Conservation (phyloP, 352 stramenopile species). For the Globisporangium cederbergense region DNA sequence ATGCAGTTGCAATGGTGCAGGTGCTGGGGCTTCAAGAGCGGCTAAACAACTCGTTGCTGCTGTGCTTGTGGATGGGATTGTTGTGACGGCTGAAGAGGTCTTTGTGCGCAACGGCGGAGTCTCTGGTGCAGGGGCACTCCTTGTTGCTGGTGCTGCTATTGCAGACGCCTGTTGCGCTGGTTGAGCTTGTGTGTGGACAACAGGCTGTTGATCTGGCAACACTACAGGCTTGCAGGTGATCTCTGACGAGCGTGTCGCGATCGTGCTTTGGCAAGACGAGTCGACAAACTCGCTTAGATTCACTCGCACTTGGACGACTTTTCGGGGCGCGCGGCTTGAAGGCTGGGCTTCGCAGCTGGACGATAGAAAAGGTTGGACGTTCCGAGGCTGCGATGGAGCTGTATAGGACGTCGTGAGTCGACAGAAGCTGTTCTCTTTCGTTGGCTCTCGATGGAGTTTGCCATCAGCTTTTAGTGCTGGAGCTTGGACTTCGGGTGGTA, state of each 20-base stretch:
- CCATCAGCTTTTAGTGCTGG: not conserved
- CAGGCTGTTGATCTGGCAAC: not conserved
- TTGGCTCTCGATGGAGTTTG: not conserved
- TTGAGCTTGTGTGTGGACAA: not conserved
- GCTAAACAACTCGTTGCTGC: not conserved
- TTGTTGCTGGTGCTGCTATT: not conserved
- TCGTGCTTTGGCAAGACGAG: not conserved
- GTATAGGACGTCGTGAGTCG: not conserved
- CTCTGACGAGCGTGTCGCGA: not conserved
- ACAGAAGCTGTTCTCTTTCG: not conserved
- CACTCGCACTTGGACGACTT: conserved; percentile 47
- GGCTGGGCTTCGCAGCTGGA: not conserved
- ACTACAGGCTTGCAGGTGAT: not conserved
- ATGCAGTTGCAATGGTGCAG: conserved; percentile 11
- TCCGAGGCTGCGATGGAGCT: not conserved
- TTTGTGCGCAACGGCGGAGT: not conserved
- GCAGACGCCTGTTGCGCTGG: not conserved
- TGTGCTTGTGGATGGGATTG: not conserved
- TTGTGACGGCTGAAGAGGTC: not conserved
- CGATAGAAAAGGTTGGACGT: not conserved
- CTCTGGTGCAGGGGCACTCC: not conserved
- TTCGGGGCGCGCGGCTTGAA: conserved; percentile 13
- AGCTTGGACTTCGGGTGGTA: not conserved
- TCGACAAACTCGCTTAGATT: conserved; percentile 33
- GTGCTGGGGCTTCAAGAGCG: not conserved